phyloP scores from a whole-genome alignment of 441 rosid genomes.

The Erodium moschatum region DNA sequence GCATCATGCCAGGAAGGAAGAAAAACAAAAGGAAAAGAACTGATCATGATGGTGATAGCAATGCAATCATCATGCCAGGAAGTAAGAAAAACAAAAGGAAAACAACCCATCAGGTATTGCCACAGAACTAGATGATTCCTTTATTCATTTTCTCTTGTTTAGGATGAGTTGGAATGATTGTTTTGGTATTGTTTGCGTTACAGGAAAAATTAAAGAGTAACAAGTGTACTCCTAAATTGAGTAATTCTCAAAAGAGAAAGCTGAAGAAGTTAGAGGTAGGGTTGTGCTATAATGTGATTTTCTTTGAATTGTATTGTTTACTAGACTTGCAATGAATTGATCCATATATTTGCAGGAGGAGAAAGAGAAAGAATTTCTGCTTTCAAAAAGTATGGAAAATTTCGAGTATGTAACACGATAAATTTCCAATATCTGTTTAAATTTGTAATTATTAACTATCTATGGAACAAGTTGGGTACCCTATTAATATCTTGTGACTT shows the following conservation, averaged over 20 bases:
- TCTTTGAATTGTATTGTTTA: conserved; percentile 1
- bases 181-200: not conserved
- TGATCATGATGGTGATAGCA: conserved; percentile 35
- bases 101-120: conserved; percentile 30
- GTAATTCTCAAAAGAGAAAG: conserved; percentile 60
- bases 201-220: conserved; percentile 9
- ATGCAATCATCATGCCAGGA: conserved; percentile 48
- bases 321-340: not conserved
- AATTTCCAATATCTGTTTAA: conserved; percentile 3
- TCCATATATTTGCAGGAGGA: conserved; percentile 41
- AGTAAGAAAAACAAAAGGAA: conserved; percentile 39
- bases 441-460: not conserved
- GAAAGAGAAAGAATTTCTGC: conserved; percentile 38
- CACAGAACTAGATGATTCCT: not conserved
- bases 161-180: conserved; percentile 5
- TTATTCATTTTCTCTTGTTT: not conserved
- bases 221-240: conserved; percentile 21
- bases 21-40: conserved; percentile 30
- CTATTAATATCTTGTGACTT: conserved; percentile 12
- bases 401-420: conserved; percentile 41
- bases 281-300: not conserved
- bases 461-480: not conserved
- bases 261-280: conserved; percentile 64
- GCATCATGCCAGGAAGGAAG: conserved; percentile 47
- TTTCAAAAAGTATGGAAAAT: conserved; percentile 35